Evolutionary conservation across 495 filamentous ascomycete species (phyloP).

Genomic region (Penicilliopsis zonata): DNA sequence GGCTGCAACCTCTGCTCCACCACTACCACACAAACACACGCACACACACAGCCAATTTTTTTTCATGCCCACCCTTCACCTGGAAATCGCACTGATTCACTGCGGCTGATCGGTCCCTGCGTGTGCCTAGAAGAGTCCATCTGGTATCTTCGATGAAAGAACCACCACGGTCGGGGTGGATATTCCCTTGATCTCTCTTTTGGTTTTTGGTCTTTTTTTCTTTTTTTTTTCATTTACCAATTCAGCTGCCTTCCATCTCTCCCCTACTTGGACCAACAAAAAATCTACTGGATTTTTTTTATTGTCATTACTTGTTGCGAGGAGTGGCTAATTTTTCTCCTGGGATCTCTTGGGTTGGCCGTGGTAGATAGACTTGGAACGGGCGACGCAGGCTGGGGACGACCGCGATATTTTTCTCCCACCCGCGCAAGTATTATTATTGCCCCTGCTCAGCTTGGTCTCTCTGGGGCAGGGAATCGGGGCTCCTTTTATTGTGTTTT

Average conservation of each 20-base stretch:
- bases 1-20: constrained; percentile 14
- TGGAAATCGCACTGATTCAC: too few relatives aligned
- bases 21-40: constrained; percentile 5
- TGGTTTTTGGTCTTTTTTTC: not conserved
- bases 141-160: constrained; percentile 1
- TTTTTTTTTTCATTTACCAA: constrained; percentile 6
- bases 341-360: too few relatives aligned
- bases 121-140: not conserved
- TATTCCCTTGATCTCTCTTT: not conserved
- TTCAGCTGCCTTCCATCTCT: constrained; percentile 2
- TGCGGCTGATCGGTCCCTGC: not conserved
- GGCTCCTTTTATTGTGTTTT: constrained; percentile 6
- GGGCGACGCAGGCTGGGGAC: too few relatives aligned
- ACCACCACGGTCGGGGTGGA: not conserved
- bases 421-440: too few relatives aligned
- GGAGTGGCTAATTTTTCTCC: too few relatives aligned
- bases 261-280: not conserved
- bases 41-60: too few relatives aligned
- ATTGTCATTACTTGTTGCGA: not conserved
- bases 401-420: constrained; percentile 4
- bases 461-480: not conserved
- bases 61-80: too few relatives aligned
- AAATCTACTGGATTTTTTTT: constrained; percentile 3
- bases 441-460: too few relatives aligned
- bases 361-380: too few relatives aligned